Conservation (phyloP, 2,329 filamentous ascomycete species). For the Alternaria burnsii region DNA sequence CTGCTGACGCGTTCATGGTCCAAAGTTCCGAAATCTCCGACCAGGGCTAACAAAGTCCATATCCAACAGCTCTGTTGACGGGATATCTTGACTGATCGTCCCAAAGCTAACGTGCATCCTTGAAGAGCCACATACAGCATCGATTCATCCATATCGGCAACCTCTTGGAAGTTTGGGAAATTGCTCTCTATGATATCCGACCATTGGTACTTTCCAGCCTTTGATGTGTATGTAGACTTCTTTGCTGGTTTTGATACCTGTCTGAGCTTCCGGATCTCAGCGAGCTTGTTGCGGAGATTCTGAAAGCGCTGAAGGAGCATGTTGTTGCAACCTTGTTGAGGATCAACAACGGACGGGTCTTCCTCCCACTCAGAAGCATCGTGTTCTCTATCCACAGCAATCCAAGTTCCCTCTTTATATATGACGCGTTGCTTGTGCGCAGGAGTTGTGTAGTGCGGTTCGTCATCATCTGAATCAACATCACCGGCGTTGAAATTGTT, state of each 20-base stretch:
- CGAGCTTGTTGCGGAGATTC: slow-evolving; percentile 69
- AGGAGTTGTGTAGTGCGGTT: slow-evolving; percentile 57
- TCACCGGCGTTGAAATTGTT: slow-evolving; percentile 25
- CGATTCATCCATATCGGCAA: slow-evolving; percentile 67
- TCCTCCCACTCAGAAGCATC: slow-evolving; percentile 12
- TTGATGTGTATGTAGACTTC: slow-evolving; percentile 11
- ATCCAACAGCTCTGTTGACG: slow-evolving; percentile 80
- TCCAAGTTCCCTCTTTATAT: slow-evolving; percentile 82
- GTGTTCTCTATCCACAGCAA: slow-evolving; percentile 57
- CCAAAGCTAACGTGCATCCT: slow-evolving; percentile 68
- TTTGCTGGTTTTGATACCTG: neutral
- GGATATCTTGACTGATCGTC: slow-evolving; percentile 66
- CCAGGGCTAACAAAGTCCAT: slow-evolving; percentile 80
- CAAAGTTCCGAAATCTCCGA: slow-evolving; percentile 78
- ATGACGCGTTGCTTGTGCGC: slow-evolving; percentile 65
- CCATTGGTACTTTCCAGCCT: slow-evolving; percentile 51
- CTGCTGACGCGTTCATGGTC: slow-evolving; percentile 77
- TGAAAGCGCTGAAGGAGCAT: slow-evolving; percentile 72
- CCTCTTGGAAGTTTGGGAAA: slow-evolving; percentile 58
- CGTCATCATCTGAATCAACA: slow-evolving; percentile 9
- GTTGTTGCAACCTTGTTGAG: slow-evolving; percentile 73
- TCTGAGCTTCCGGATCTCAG: slow-evolving; percentile 54
- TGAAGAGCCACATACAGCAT: slow-evolving; percentile 72
- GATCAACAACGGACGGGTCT: slow-evolving; percentile 33
- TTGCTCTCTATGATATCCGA: slow-evolving; percentile 35